Base-by-base conservation (phyloP, 768 basidiomycete species). In the Mycena galericulata region DNA sequence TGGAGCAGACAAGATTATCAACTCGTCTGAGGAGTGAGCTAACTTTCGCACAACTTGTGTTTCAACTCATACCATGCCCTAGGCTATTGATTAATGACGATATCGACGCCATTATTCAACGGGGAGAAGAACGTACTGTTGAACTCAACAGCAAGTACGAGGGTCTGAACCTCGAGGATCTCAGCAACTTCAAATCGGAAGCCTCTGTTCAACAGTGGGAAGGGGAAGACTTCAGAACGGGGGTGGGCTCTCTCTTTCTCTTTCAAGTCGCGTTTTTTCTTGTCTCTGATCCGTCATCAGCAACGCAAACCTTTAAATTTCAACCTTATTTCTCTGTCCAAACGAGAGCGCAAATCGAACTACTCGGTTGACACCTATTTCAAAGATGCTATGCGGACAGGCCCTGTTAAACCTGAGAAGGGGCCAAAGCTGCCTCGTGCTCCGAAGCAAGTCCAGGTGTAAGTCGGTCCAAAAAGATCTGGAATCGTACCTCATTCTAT, bases 1-100 rank as follows among this genome's bases (percentile, higher is more conserved):
- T 74, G 97, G 98, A 22, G 97, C 96, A 0, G 97, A 99, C 78
- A 93, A 95, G 79, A 98, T 99, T 63, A 96, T 99, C 78, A 97
- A 92, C 75, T 83, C 90, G 4, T 78, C 79, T 0, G 91, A 93
- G 17, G 88, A 90, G 94, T 95, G 63, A 68, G 92, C 80, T 15
- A 5, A 12, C 45, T 40, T 41, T 65, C 30, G 20, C 12, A 38
- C 15, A 29, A 46, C 34, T 40, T 38, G 60, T 26, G 24, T 32
- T 46, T 57, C 54, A 41, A 9, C 36, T 67, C 9, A 41, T 24
- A 30, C 18, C 27, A 24, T 40, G 4, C 1, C 27, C 30, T 64
- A 96, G 95, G 43, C 78, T 91, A 62, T 76, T 92, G 68, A 86
- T 97, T 72, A 91, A 96, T 71, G 94, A 91, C 34, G 96, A 98